Evolutionary conservation across 768 basidiomycete species (phyloP).

Genomic region (Russula dissimulans): DNA sequence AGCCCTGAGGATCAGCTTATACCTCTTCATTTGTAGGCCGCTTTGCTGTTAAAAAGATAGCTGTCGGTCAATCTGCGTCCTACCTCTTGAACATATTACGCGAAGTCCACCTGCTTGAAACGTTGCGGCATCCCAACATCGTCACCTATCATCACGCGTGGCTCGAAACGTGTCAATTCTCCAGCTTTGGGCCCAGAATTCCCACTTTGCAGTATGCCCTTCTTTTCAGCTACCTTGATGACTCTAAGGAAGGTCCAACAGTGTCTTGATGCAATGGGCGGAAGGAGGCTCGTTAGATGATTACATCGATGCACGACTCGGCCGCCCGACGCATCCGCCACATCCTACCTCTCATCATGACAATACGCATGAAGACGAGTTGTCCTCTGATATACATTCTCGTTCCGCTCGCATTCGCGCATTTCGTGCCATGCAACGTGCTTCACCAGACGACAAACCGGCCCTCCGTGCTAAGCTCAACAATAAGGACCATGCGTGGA

Average conservation of each 20-base stretch:
- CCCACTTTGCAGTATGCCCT: constrained; percentile 71
- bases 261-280: constrained; percentile 90
- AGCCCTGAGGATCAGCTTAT: constrained; percentile 1
- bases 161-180: constrained; percentile 82
- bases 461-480: constrained; percentile 46
- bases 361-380: constrained; percentile 28
- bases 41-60: constrained; percentile 96
- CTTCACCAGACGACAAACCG: constrained; percentile 54
- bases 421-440: constrained; percentile 60
- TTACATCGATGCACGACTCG: constrained; percentile 72
- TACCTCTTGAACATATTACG: constrained; percentile 76
- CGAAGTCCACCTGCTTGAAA: constrained; percentile 82
- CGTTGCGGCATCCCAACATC: constrained; percentile 85
- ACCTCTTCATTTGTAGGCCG: constrained; percentile 38
- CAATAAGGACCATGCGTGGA: constrained; percentile 37
- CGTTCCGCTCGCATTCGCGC: constrained; percentile 68
- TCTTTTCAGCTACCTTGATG: background rate
- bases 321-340: constrained; percentile 32
- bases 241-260: constrained; percentile 24
- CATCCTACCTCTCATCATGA: constrained; percentile 33
- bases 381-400: constrained; percentile 28
- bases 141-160: constrained; percentile 94
- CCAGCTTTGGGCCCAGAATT: constrained; percentile 78
- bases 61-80: constrained; percentile 82
- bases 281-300: constrained; percentile 85